phyloP scores from a whole-genome alignment of 371 early-diverging fungal species.

The Conidiobolus incongruus region DNA sequence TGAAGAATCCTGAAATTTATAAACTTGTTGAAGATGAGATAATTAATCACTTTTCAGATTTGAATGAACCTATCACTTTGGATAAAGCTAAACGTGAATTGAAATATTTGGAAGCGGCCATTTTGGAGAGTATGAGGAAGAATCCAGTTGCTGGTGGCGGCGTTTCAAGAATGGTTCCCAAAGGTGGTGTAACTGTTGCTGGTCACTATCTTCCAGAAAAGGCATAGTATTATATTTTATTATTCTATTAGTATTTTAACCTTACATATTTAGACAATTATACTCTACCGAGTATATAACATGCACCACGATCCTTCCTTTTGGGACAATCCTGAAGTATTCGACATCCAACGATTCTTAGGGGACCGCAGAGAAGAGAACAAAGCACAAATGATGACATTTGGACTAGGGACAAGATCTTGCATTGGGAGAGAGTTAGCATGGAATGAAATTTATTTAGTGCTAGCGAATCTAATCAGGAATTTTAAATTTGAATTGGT shows the following conservation, averaged over 20 bases:
- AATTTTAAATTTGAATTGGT: neutral
- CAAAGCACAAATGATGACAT: neutral
- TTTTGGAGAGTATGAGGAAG: conserved; percentile 10
- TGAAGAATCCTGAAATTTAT: conserved; percentile 4
- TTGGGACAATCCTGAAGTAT: neutral
- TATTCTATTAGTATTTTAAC: too few relatives aligned
- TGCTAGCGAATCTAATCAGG: neutral
- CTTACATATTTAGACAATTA: too few relatives aligned
- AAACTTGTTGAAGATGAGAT: too few relatives aligned
- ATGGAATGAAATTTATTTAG: neutral
- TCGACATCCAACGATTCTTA: neutral
- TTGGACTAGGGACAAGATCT: neutral
- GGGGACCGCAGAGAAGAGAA: neutral
- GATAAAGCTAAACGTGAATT: conserved; percentile 8
- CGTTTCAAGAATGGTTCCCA: conserved; percentile 4
- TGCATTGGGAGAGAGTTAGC: conserved; percentile 1
- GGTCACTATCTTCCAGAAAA: conserved; percentile 6
- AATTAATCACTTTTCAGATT: neutral
- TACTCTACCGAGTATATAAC: too few relatives aligned
- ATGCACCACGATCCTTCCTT: neutral
- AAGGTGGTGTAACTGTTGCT: conserved; percentile 3
- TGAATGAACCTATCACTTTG: conserved; percentile 1
- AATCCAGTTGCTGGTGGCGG: conserved; percentile 8
- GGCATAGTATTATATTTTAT: too few relatives aligned
- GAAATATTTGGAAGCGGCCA: conserved; percentile 11